Evolutionary conservation across 371 early-diverging fungal species (phyloP), one percentile per base, ranked within the genome.

Genomic region (Mortierella polycephala): DNA sequence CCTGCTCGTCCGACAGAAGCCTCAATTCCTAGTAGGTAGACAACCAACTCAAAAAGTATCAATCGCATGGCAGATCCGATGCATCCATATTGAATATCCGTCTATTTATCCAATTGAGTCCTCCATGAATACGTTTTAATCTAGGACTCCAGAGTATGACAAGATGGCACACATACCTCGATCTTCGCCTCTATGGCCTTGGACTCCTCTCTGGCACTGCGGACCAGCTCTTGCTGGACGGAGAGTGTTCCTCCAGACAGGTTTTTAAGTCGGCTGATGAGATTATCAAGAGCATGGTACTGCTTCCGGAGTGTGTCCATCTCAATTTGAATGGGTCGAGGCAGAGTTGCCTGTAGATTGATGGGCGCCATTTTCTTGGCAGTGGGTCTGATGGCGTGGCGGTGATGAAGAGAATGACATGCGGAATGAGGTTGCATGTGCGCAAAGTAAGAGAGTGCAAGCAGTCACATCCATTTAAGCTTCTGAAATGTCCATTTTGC

Each of bases 1-100:
- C 90, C 69, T 90, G 86, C 79, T 90, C 88, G 46, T 92, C 91
- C 13, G 90, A 88, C 11, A 85, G 57, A 57, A 83, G 71, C 37
- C 82, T 83, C 14, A 90, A 60, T 23, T 81, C 73, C 92, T 92
- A 72, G 30, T 30, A 2, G 1, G 30, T 30, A 30, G 30, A 30
- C 30, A 30, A 30, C 30, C 30, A 30, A 30, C 30, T 30, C 30
- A 52, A 64, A 7, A 58, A 50, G 14, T 2, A n/a, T 1, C 4
- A 50, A 5, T 41, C 45, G 41, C 20, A 57, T 14, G 30, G 30
- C 30, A 30, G 4, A 30, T 30, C 11, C 18, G 16, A 11, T 9
- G 13, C 61, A 20, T 37, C 30, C 37, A 13, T 7, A 21, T 20
- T 40, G 52, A 14, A 18, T 12, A 57, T 11, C 39, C 12, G 40